Evolutionary conservation across 2,329 filamentous ascomycete genomes (phyloP).

Genomic region (Colletotrichum ledebouriae): DNA sequence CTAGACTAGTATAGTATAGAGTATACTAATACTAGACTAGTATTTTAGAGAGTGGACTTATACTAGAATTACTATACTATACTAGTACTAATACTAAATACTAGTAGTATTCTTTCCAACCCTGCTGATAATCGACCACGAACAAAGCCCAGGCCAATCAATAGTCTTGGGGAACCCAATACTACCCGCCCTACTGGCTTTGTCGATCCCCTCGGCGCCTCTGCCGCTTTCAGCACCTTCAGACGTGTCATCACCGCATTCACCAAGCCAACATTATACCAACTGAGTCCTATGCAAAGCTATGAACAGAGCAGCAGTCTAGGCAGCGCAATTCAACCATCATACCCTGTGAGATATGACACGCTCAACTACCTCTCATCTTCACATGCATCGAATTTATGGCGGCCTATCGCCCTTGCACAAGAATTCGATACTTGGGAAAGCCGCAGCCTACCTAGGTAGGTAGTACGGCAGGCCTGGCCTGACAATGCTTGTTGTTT

Average conservation of each 20-base stretch:
- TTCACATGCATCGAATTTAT: slow-evolving; percentile 11
- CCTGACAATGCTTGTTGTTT: not conserved
- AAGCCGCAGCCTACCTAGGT: not conserved
- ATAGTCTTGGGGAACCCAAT: slow-evolving; percentile 15
- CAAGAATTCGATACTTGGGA: not conserved
- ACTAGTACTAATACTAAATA: too few relatives aligned
- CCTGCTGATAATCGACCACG: slow-evolving; percentile 3
- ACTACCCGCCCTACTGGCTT: slow-evolving; percentile 7
- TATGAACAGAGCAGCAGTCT: slow-evolving; percentile 15
- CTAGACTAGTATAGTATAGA: too few relatives aligned
- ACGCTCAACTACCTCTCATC: not conserved
- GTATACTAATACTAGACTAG: too few relatives aligned
- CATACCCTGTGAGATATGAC: not conserved
- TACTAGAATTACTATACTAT: too few relatives aligned
- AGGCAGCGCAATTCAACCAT: slow-evolving; percentile 5
- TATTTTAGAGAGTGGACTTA: too few relatives aligned
- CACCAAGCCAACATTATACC: slow-evolving; percentile 9
- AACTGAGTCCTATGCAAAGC: slow-evolving; percentile 4
- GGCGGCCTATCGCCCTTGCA: slow-evolving; percentile 7
- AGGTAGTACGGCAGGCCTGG: not conserved
- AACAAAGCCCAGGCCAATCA: not conserved
- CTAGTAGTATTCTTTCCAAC: too few relatives aligned
- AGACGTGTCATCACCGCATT: slow-evolving; percentile 28
- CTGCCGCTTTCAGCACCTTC: slow-evolving; percentile 39
- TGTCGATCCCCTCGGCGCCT: slow-evolving; percentile 33